Evolutionary conservation across 139 green algal species (phyloP), one percentile per base, ranked within the genome.

Genomic region (Medakamo hakoo): DNA sequence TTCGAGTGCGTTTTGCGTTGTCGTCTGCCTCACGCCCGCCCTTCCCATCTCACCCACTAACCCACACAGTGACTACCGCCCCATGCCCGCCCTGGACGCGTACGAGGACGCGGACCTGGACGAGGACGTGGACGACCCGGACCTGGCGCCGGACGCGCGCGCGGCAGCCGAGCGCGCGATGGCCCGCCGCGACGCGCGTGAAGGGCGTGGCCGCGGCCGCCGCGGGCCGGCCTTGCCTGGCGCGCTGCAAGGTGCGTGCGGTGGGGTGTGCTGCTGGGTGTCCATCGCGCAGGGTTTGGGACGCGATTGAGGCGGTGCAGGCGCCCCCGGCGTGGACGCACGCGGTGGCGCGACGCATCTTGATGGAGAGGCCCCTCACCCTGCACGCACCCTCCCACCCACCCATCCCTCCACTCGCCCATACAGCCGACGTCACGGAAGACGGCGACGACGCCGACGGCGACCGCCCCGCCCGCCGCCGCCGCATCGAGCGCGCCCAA

Each of bases 41-140:
- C 25, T n/a, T n/a, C n/a, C 40, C 16, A 9, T 16, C 40, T 52
- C 40, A 9, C 40, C n/a, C 16, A 9, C 18, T 27, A 3, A 48
- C 56, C 24, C 32, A 27, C 70, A 63, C 83, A 94, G 89, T 31
- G 91, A 98, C 73, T 98, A 98, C 70, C 82, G 83, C n/a, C 65
- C 77, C 4, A 93, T 89, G 65, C 68, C 80, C 3, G 66, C 85
- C 21, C 75, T 97, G 57, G 92, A 98, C 71, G 55, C 68, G 25
- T 97, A 97, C 67, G 92, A 97, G 57, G 59, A 49, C 2, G 81
- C 82, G n/a, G 92, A 82, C 19, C 60, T 97, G 1, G 87, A 90
- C 49, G 79, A 88, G 0, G 82, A 83, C 2, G 78, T 73, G 14
- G 68, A 76, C 14, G 78, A 84, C 19, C 78, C 86, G 25, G 81